Conservation (phyloP, 495 filamentous ascomycete species). For the Hyaloscypha variabilis region DNA sequence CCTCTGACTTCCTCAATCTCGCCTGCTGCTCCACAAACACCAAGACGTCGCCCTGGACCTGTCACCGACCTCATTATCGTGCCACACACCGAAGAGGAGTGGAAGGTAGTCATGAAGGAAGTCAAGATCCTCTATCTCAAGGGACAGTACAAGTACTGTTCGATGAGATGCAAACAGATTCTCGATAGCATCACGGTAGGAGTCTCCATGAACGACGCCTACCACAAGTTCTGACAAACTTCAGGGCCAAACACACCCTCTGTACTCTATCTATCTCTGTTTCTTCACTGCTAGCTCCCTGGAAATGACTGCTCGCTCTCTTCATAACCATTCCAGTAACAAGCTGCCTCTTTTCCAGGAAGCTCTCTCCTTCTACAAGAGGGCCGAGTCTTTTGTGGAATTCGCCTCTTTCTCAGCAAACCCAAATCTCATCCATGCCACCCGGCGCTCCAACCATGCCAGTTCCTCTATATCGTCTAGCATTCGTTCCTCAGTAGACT, state of each 20-base stretch:
- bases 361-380: conserved; percentile 49
- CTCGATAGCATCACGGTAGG: conserved; percentile 19
- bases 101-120: conserved; percentile 31
- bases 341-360: conserved; percentile 49
- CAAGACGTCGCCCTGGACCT: conserved; percentile 18
- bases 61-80: conserved; percentile 25
- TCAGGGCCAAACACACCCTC: conserved; percentile 31
- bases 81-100: conserved; percentile 29
- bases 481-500: conserved; percentile 46
- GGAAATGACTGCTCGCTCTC: conserved; percentile 51
- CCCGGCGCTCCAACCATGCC: conserved; percentile 38
- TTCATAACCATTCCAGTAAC: conserved; percentile 44
- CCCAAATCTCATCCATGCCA: conserved; percentile 39
- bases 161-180: conserved; percentile 27
- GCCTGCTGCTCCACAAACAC: neutral
- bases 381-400: conserved; percentile 43
- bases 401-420: conserved; percentile 26
- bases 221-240: neutral
- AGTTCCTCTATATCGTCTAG: conserved; percentile 42
- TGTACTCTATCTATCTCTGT: conserved; percentile 54
- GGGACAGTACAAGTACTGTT: conserved; percentile 29
- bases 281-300: conserved; percentile 57
- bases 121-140: conserved; percentile 26
- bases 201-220: neutral
- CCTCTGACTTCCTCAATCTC: neutral